Evolutionary conservation across 805 yeast species (phyloP), one percentile per base, ranked within the genome.

Genomic region (Candida boleticola): DNA sequence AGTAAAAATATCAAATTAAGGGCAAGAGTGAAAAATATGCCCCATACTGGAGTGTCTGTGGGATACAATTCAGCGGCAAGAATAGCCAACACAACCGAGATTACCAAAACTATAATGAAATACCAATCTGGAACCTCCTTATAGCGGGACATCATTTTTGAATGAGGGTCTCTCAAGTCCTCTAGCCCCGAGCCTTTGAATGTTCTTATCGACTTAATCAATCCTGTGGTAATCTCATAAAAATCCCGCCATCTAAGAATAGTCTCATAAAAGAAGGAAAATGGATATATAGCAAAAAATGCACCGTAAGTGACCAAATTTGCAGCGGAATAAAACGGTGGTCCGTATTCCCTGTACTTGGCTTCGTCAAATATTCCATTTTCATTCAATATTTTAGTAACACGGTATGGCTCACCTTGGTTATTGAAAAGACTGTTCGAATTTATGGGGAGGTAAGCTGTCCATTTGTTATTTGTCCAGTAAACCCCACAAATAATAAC

Each of bases 321-420:
- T 3, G 76, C 82, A 5, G 83, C 82, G 17, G 77, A 51, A 52
- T 76, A 77, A 56, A 67, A 79, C 9, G 84, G 83, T 7, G 81
- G 78, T 1, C 82, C 79, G 46, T 77, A 75, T 6, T 47, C 44
- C 38, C 63, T 61, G 51, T 77, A 77, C 47, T 68, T 69, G 4
- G 46, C 53, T 10, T 51, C 42, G 49, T 76, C 79, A 19, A 78
- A 60, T 2, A 29, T 10, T 10, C 36, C 23, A 5, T 10, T 14
- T 3, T 23, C 39, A 27, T 29, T 36, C 22, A 36, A 19, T 25
- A 36, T 20, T 18, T 26, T 13, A 9, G 17, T 9, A 20, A 36
- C 39, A 13, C 14, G 32, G 19, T 36, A 36, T 17, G 23, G 22
- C 20, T 19, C 31, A 17, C 39, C 39, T 7, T 16, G 4, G 11